Base-by-base conservation (phyloP, 768 basidiomycete genomes). In the Suillus subaureus region DNA sequence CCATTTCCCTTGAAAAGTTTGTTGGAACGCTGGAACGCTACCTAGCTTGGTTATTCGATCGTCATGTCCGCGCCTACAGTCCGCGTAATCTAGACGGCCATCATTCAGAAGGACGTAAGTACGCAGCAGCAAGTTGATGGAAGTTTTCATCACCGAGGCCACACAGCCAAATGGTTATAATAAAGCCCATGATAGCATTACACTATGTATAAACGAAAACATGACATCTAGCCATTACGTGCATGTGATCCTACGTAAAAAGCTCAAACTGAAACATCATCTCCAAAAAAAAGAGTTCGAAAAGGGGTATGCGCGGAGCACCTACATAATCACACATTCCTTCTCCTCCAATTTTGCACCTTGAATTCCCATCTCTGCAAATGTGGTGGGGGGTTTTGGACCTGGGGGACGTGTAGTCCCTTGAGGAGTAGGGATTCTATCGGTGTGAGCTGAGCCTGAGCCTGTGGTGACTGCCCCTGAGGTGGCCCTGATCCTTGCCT, bases 301-400 rank as follows among this genome's bases (percentile, higher is more conserved):
- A 26, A 39, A 23, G 7, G 9, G 58, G 58, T 40, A n/a, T 15
- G 28, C 31, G 3, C 26, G 23, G 57, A 60, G 26, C 9, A 42
- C 40, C 40, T 60, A 97, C 94, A 97, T 96, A 68, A 97, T 84
- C 40, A 92, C 79, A 80, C 95, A 97, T 0, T 93, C 90, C 77
- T 94, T 89, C 6, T 92, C 86, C 71, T 94, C 88, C 52, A 87
- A 85, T 71, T 91, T 92, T 33, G 83, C 86, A 15, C 90, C 89
- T 39, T 89, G 85, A 72, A 95, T 90, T 0, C 96, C 96, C 95
- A 97, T 96, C 82, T 97, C 95, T 26, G 90, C 92, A 79, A 97
- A 96, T 52, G 94, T 96, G 72, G 89, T 83, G 1, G 92, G 86
- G 1, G 88, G 84, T 62, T 72, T 79, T 21, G 64, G 52, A 37